phyloP scores from a whole-genome alignment of 441 rosid species.

The Hura crepitans region DNA sequence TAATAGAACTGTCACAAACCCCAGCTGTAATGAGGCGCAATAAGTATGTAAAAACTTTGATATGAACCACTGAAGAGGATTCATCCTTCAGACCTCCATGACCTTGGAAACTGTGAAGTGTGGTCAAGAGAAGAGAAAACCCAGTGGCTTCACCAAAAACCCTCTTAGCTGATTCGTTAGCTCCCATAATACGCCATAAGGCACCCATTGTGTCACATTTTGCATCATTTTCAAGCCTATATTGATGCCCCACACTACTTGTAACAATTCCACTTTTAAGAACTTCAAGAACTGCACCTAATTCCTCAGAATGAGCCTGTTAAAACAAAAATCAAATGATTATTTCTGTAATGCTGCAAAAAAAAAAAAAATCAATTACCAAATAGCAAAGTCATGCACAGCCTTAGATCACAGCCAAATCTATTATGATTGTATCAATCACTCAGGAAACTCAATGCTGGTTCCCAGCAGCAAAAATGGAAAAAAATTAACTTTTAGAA shows the following conservation, averaged over 20 bases:
- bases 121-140: conserved; percentile 93
- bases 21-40: conserved; percentile 93
- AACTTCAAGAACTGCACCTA: conserved; percentile 89
- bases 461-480: too few species aligned
- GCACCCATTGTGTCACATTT: conserved; percentile 98
- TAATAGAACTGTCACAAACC: conserved; percentile 69
- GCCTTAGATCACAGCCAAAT: background rate
- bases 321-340: conserved; percentile 23
- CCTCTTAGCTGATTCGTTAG: conserved; percentile 78
- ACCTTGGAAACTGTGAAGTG: conserved; percentile 87
- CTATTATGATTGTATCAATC: background rate
- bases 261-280: conserved; percentile 99
- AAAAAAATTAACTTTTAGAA: background rate
- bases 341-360: conserved; percentile 10
- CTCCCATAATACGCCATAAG: conserved; percentile 94
- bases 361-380: conserved; percentile 11
- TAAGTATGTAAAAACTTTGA: conserved; percentile 81
- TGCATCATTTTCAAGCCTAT: conserved; percentile 85
- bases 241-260: conserved; percentile 84
- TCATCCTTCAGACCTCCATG: conserved; percentile 57
- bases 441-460: background rate
- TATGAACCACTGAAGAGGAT: conserved; percentile 46
- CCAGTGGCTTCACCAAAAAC: conserved; percentile 98
- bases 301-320: conserved; percentile 92
- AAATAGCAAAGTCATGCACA: background rate